Evolutionary conservation across 1,284 basidiomycete genomes (phyloP).

Genomic region (Leccinum fallax): DNA sequence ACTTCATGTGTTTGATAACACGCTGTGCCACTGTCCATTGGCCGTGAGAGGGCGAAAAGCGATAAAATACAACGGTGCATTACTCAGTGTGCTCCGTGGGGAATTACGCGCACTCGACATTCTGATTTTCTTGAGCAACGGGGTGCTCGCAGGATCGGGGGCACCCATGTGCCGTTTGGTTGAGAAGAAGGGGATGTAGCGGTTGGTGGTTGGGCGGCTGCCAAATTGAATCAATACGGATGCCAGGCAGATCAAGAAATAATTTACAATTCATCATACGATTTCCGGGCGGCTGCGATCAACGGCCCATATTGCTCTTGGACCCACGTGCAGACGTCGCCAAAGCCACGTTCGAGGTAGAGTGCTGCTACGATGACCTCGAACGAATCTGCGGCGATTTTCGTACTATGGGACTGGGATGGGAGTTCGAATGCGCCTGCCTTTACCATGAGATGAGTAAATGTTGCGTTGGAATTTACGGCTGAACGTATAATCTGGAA

Average conservation of each 20-base stretch:
- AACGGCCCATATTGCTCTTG: slow-evolving; percentile 34
- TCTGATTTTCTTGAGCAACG: slow-evolving; percentile 26
- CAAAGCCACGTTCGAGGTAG: slow-evolving; percentile 33
- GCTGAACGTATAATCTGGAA: slow-evolving; percentile 32
- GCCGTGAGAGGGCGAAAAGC: slow-evolving; percentile 12
- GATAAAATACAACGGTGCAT: background rate
- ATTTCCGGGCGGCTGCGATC: slow-evolving; percentile 24
- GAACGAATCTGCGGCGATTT: slow-evolving; percentile 33
- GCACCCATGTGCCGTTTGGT: slow-evolving; percentile 17
- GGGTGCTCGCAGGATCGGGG: slow-evolving; percentile 7
- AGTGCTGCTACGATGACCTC: slow-evolving; percentile 36
- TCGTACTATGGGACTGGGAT: slow-evolving; percentile 22
- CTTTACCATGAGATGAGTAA: slow-evolving; percentile 35
- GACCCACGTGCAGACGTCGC: slow-evolving; percentile 30
- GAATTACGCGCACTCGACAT: slow-evolving; percentile 19
- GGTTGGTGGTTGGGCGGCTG: slow-evolving; percentile 15
- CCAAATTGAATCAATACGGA: slow-evolving; percentile 11
- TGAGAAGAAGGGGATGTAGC: background rate
- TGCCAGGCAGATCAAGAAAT: background rate
- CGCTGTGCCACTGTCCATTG: slow-evolving; percentile 29
- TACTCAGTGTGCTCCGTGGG: slow-evolving; percentile 26
- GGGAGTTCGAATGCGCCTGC: slow-evolving; percentile 30
- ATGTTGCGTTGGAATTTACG: slow-evolving; percentile 34
- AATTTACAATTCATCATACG: slow-evolving; percentile 24
- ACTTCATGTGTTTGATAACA: slow-evolving; percentile 32